Evolutionary conservation across 2,329 filamentous ascomycete genomes (phyloP), one percentile per base, ranked within the genome.

Genomic region (Cladophialophora exuberans): DNA sequence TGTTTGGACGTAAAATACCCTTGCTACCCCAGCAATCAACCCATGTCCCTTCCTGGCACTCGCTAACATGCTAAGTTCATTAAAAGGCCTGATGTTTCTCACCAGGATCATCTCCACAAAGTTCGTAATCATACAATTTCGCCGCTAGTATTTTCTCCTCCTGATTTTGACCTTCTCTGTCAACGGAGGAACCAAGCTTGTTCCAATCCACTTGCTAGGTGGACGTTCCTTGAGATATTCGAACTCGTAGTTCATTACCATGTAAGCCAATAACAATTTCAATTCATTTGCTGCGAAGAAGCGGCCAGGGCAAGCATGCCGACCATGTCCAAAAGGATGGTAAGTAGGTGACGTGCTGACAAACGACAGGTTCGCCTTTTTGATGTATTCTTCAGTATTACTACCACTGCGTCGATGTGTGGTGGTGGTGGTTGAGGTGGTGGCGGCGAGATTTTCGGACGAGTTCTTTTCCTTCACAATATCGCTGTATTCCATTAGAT

Each of bases 311-410:
- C 69, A 70, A 31, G 68, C 65, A 64, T 84, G 81, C 57, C 77
- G 71, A 6, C 83, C 83, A 56, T 83, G 79, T 0, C 83, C 81
- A 66, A 85, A 85, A 0, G 78, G 71, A 17, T 84, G 64, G 60
- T 81, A 78, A 6, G 69, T 65, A 31, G 77, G 70, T 30, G 76
- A 78, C 1, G 81, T 83, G 4, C 79, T 79, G 10, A 83, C 78
- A 71, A 84, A 76, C 2, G 79, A 76, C 13, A 77, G 60, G 65
- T 77, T 73, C 38, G 73, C 76, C 36, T 55, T 47, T 23, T 41
- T 44, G 31, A 57, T 51, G 20, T 65, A 67, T 45, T 67, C 68
- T 50, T 68, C 64, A 3, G 33, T 26, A 25, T 47, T 46, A 10
- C 17, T 49, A 35, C 23, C 30, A 22, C 11, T 42, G 39, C 39